Conservation (phyloP, 768 basidiomycete species). For the Kwoniella bestiolae region DNA sequence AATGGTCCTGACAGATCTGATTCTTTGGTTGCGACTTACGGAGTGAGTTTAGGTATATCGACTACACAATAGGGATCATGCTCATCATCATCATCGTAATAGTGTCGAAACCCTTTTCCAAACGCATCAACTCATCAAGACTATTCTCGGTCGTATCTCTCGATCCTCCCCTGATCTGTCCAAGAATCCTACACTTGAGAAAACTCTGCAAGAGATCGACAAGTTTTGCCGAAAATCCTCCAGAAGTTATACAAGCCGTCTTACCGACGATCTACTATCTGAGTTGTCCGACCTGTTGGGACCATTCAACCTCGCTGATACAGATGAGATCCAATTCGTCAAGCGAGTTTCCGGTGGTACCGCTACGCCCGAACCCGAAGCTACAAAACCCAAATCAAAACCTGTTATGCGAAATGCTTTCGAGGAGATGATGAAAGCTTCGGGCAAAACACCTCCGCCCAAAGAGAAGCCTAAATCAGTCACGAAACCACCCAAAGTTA, state of each 20-base stretch:
- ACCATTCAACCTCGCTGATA: constrained; percentile 61
- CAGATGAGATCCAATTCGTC: constrained; percentile 67
- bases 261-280: constrained; percentile 62
- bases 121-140: constrained; percentile 79
- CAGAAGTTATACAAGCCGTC: constrained; percentile 46
- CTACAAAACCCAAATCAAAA: constrained; percentile 13
- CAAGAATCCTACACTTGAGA: constrained; percentile 52
- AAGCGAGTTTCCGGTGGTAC: constrained; percentile 14
- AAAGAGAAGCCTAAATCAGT: constrained; percentile 10
- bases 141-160: constrained; percentile 76
- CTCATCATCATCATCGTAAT: constrained; percentile 6
- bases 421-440: constrained; percentile 51
- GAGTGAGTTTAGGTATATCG: constrained; percentile 63
- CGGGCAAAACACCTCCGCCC: constrained; percentile 19
- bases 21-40: constrained; percentile 87
- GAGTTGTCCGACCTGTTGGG: constrained; percentile 71
- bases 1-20: constrained; percentile 75
- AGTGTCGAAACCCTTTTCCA: constrained; percentile 78
- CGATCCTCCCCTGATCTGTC: constrained; percentile 62
- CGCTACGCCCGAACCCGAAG: constrained; percentile 8
- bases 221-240: constrained; percentile 49
- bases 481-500: constrained; percentile 13
- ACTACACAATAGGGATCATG: not conserved
- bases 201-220: constrained; percentile 69
- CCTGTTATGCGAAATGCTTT: constrained; percentile 47